Conservation (phyloP, 129 eudicot species). For the Daucus carota region DNA sequence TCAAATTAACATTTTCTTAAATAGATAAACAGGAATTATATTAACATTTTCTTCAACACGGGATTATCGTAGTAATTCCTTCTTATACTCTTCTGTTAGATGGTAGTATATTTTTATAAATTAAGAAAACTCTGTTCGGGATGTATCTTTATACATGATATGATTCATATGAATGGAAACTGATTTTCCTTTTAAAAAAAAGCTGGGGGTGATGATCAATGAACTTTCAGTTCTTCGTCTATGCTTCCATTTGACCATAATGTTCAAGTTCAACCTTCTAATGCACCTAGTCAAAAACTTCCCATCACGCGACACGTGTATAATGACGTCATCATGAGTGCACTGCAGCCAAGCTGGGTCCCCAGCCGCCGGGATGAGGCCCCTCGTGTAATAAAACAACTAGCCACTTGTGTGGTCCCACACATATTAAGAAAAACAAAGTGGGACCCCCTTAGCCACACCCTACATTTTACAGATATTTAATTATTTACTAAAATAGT, state of each 20-base stretch:
- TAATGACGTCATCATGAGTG: constrained; percentile 9
- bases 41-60: too few species aligned
- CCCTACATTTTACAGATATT: not conserved
- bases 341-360: constrained; percentile 14
- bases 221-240: too few species aligned
- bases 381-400: constrained; percentile 32
- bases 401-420: constrained; percentile 8
- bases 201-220: too few species aligned
- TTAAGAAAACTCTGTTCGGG: too few species aligned
- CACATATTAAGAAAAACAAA: not conserved
- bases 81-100: too few species aligned
- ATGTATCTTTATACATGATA: too few species aligned
- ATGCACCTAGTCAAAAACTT: not conserved
- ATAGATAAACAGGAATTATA: too few species aligned
- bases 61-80: too few species aligned
- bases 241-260: not conserved
- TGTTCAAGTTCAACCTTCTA: not conserved
- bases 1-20: too few species aligned
- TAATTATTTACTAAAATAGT: not conserved
- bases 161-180: too few species aligned
- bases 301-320: not conserved
- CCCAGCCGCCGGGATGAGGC: constrained; percentile 43
- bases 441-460: not conserved
- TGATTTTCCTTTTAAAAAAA: too few species aligned
- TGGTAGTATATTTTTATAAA: too few species aligned